Evolutionary conservation across 176 grass and related monocot species (phyloP).

Genomic region (Tillandsia leiboldiana): DNA sequence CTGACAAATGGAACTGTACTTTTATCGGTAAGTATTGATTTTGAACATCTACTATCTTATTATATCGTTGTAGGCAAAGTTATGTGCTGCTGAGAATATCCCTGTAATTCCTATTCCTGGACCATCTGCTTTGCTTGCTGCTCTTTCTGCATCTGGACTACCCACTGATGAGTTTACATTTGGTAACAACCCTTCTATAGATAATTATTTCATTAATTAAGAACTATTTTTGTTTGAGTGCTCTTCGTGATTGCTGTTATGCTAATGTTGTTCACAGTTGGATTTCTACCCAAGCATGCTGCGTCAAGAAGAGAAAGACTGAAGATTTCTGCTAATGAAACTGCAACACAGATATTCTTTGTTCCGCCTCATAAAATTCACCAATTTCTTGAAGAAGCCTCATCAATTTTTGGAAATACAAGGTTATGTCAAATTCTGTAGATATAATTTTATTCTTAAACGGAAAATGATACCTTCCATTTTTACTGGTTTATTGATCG

Average conservation of each 20-base stretch:
- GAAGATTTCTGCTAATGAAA: constrained; percentile 59
- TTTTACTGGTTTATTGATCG: neutral
- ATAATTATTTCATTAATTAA: neutral
- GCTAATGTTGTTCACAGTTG: constrained; percentile 38
- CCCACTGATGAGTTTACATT: constrained; percentile 87
- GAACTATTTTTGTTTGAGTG: constrained; percentile 27
- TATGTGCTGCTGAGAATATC: constrained; percentile 67
- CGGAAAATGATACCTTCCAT: neutral
- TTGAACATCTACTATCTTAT: constrained; percentile 7
- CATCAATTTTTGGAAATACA: constrained; percentile 56
- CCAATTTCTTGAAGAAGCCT: constrained; percentile 65
- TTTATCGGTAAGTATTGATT: constrained; percentile 1
- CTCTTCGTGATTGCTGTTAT: neutral
- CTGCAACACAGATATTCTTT: constrained; percentile 84
- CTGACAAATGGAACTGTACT: neutral
- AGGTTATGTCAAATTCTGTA: constrained; percentile 31
- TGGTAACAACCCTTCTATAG: constrained; percentile 33
- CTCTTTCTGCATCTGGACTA: constrained; percentile 86
- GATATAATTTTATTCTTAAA: neutral
- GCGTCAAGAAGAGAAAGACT: constrained; percentile 63
- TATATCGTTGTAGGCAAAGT: constrained; percentile 50
- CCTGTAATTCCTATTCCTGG: constrained; percentile 78
- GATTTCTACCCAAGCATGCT: constrained; percentile 82
- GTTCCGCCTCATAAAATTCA: constrained; percentile 84
- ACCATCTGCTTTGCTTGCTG: constrained; percentile 61